These are phyloP conservation scores for Xylariaceae sp. DNA, from an alignment of 2,329 filamentous ascomycete species.

Conservation along the genomic window DNA sequence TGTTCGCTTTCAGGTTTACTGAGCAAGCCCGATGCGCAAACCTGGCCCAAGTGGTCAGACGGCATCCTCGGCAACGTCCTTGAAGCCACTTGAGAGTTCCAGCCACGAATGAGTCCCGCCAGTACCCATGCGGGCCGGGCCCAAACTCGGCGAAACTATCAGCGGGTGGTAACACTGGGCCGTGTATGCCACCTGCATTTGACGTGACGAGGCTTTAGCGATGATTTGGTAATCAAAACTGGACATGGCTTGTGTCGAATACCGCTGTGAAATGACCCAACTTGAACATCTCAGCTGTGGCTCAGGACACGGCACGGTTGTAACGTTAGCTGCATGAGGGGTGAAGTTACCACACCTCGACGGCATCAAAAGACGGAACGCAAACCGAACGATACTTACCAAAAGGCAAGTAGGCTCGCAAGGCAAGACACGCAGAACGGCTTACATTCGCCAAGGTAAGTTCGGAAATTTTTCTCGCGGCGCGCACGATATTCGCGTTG, in stretches of 20 bases:
- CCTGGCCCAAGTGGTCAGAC: constrained; percentile 20
- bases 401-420: background rate
- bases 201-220: constrained; percentile 19
- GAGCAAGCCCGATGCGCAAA: no score
- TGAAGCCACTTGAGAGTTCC: background rate
- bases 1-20: background rate
- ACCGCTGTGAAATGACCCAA: background rate
- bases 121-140: constrained; percentile 6
- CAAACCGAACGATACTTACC: background rate
- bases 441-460: background rate
- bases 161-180: constrained; percentile 9
- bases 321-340: constrained; percentile 17
- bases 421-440: background rate
- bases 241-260: background rate
- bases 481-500: no score
- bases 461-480: no score
- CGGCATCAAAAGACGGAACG: background rate
- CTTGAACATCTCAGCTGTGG: background rate
- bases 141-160: constrained; percentile 23
- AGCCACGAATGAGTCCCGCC: constrained; percentile 4
- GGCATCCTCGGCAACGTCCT: constrained; percentile 4
- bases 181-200: constrained; percentile 10
- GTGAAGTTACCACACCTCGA: background rate
- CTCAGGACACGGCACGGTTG: constrained; percentile 5
- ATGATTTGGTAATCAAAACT: constrained; percentile 23